Conservation (phyloP, 2,329 filamentous ascomycete genomes). For the Polychaeton citri region DNA sequence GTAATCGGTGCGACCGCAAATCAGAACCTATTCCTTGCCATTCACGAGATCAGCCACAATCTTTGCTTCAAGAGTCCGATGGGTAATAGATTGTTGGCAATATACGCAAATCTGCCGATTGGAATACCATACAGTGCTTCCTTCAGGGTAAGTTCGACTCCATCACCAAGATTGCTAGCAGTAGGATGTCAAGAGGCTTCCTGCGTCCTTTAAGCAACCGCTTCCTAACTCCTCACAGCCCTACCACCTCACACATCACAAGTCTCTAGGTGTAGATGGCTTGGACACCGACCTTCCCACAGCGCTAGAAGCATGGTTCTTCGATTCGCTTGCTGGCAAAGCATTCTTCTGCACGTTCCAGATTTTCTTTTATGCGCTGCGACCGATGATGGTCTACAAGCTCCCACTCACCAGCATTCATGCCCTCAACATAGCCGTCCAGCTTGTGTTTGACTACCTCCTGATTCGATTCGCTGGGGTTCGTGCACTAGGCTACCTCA, state of each 20-base stretch:
- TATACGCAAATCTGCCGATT: slow-evolving; percentile 92
- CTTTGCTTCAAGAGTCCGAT: slow-evolving; percentile 73
- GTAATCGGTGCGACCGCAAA: slow-evolving; percentile 88
- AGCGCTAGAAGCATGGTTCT: slow-evolving; percentile 75
- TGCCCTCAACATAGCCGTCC: slow-evolving; percentile 63
- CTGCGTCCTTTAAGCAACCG: not conserved
- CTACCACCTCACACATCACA: slow-evolving; percentile 97
- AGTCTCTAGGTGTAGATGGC: slow-evolving; percentile 90
- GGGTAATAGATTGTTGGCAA: slow-evolving; percentile 74
- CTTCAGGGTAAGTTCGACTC: slow-evolving; percentile 66
- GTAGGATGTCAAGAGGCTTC: slow-evolving; percentile 2
- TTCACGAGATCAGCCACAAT: slow-evolving; percentile 98
- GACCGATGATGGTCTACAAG: slow-evolving; percentile 87
- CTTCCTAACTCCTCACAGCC: slow-evolving; percentile 53
- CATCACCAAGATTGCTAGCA: too few species aligned
- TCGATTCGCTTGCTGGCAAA: slow-evolving; percentile 91
- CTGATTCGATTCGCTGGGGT: slow-evolving; percentile 49
- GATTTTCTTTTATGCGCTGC: slow-evolving; percentile 95
- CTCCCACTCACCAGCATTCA: slow-evolving; percentile 80
- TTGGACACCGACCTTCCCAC: slow-evolving; percentile 94
- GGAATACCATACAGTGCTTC: slow-evolving; percentile 91
- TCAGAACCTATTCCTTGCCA: slow-evolving; percentile 96
- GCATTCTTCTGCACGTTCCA: slow-evolving; percentile 99
- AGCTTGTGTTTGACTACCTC: slow-evolving; percentile 63
- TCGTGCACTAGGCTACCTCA: slow-evolving; percentile 64